A percentile compares a stretch with the other conserved stretches of the same genome.
These are phyloP conservation scores for Trichosporon coremiiforme DNA, from an alignment of 1,284 basidiomycete species.

Conservation along the genomic window DNA sequence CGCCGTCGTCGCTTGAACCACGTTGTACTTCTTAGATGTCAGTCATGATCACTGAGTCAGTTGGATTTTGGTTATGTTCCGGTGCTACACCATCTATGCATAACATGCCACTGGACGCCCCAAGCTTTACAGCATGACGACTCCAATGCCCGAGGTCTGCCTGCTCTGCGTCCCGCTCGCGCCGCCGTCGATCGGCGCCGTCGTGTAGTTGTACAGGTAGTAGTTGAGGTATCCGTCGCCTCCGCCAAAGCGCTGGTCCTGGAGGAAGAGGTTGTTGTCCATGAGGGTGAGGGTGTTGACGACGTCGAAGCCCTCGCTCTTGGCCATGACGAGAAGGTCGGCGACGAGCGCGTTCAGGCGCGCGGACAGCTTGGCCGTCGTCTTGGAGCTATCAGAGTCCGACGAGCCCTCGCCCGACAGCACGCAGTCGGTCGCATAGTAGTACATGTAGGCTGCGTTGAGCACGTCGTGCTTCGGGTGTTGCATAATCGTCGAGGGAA, in stretches of 20 bases:
- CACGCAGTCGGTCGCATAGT: slow-evolving; percentile 59
- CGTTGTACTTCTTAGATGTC: too few relatives aligned
- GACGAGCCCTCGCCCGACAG: slow-evolving; percentile 41
- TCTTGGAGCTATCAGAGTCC: slow-evolving; percentile 60
- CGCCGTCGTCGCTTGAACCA: too few relatives aligned
- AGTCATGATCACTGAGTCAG: too few relatives aligned
- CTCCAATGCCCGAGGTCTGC: slow-evolving; percentile 51
- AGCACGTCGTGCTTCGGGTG: slow-evolving; percentile 55
- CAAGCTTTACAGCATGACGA: slow-evolving; percentile 54
- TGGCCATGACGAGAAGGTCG: slow-evolving; percentile 78
- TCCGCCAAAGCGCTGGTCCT: slow-evolving; percentile 83
- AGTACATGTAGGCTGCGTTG: slow-evolving; percentile 62
- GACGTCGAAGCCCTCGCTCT: slow-evolving; percentile 86
- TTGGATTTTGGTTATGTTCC: too few relatives aligned
- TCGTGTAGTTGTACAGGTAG: slow-evolving; percentile 93
- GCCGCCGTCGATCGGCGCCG: slow-evolving; percentile 71
- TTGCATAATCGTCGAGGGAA: slow-evolving; percentile 73
- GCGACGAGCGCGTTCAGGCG: slow-evolving; percentile 72
- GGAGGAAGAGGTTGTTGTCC: slow-evolving; percentile 84
- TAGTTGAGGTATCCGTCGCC: slow-evolving; percentile 78
- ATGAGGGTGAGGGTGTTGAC: slow-evolving; percentile 93
- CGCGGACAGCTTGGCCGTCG: slow-evolving; percentile 66
- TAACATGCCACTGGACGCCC: neutral
- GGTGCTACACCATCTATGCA: neutral
- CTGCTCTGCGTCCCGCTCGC: slow-evolving; percentile 39